These are phyloP conservation scores for Kuraishia piskuri DNA, from an alignment of 805 yeast genomes.

Conservation along the genomic window DNA sequence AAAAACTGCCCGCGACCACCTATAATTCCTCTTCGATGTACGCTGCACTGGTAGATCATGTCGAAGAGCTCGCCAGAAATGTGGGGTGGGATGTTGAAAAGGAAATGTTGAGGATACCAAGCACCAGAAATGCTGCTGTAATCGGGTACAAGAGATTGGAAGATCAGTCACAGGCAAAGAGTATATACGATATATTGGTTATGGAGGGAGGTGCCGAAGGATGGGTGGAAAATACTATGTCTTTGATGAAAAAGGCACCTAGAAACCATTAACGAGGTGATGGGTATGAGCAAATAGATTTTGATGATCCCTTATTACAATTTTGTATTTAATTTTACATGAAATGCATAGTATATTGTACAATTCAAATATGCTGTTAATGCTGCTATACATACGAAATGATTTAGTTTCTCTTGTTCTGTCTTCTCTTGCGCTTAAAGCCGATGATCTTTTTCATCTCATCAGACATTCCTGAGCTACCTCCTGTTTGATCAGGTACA, in stretches of 20 bases:
- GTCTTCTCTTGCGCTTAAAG: constrained; percentile 58
- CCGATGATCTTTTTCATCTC: constrained; percentile 60
- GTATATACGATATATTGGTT: constrained; percentile 51
- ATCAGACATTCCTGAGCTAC: constrained; percentile 34
- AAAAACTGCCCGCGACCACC: constrained; percentile 11
- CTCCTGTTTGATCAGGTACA: constrained; percentile 13
- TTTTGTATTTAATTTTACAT: too few relatives aligned
- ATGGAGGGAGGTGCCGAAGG: constrained; percentile 87
- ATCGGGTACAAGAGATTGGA: constrained; percentile 45
- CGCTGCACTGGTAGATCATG: constrained; percentile 81
- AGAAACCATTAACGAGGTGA: constrained; percentile 60
- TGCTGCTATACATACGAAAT: neutral
- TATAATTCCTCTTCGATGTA: constrained; percentile 53
- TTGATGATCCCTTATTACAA: too few relatives aligned
- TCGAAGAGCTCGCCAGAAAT: constrained; percentile 51
- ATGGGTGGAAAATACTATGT: constrained; percentile 79
- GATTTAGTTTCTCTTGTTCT: constrained; percentile 19
- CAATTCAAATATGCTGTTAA: neutral
- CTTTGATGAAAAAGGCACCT: constrained; percentile 61
- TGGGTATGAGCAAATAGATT: too few relatives aligned
- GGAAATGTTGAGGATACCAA: constrained; percentile 88
- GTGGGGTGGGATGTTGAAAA: constrained; percentile 82
- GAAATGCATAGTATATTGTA: too few relatives aligned
- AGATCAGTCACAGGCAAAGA: constrained; percentile 24
- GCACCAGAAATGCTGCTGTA: constrained; percentile 87